Evolutionary conservation across 2,329 filamentous ascomycete genomes (phyloP).

Genomic region (Fusarium miscanthi): DNA sequence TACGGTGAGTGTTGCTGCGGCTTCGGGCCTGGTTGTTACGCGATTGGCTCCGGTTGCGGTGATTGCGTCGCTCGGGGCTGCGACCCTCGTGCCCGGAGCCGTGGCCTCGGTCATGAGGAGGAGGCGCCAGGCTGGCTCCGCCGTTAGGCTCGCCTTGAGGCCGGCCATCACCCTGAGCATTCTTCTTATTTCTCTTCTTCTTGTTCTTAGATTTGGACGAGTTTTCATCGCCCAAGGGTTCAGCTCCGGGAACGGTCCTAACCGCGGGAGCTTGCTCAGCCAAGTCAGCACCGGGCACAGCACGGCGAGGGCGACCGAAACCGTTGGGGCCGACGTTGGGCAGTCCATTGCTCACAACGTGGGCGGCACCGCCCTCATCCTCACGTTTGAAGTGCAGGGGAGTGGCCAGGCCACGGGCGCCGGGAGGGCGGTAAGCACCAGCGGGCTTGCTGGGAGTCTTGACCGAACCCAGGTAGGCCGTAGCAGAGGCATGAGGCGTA

Average conservation of each 20-base stretch:
- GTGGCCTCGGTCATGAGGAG: slow-evolving; percentile 51
- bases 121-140: slow-evolving; percentile 61
- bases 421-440: slow-evolving; percentile 95
- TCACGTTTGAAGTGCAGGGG: slow-evolving; percentile 97
- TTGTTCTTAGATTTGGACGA: slow-evolving; percentile 94
- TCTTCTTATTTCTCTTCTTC: slow-evolving; percentile 96
- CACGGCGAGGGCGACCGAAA: slow-evolving; percentile 80
- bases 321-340: slow-evolving; percentile 78
- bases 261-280: slow-evolving; percentile 74
- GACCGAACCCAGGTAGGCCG: slow-evolving; percentile 82
- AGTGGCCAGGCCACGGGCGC: slow-evolving; percentile 87
- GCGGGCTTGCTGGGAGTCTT: slow-evolving; percentile 97
- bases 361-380: slow-evolving; percentile 93
- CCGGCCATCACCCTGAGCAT: slow-evolving; percentile 79
- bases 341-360: slow-evolving; percentile 81
- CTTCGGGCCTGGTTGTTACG: slow-evolving; percentile 62
- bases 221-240: slow-evolving; percentile 75
- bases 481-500: slow-evolving; percentile 82
- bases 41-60: slow-evolving; percentile 63
- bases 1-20: slow-evolving; percentile 62
- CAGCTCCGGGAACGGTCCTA: slow-evolving; percentile 73
- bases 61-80: slow-evolving; percentile 72
- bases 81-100: slow-evolving; percentile 64
- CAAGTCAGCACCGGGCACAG: slow-evolving; percentile 87
- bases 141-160: slow-evolving; percentile 57